Conservation (phyloP, 495 filamentous ascomycete genomes). For the Trichodelitschia bisporula region DNA sequence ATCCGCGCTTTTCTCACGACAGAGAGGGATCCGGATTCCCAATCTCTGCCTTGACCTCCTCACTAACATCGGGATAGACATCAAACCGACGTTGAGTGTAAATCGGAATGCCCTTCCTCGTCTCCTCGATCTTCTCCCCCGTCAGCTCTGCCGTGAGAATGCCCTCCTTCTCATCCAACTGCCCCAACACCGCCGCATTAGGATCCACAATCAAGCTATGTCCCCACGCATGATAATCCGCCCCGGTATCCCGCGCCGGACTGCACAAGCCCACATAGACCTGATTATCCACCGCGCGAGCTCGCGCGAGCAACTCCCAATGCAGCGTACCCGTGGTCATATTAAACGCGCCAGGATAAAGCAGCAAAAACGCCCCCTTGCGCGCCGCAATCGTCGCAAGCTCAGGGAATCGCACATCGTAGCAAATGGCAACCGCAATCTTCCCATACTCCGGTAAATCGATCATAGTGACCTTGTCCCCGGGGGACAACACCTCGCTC, state of each 20-base stretch:
- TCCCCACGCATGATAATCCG: constrained; percentile 72
- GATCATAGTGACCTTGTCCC: constrained; percentile 56
- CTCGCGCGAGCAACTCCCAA: constrained; percentile 64
- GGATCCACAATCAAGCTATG: constrained; percentile 77
- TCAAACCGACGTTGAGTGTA: constrained; percentile 75
- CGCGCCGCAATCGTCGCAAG: constrained; percentile 76
- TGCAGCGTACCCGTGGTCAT: constrained; percentile 76
- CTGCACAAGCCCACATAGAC: constrained; percentile 81
- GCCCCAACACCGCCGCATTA: constrained; percentile 53
- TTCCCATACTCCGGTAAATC: constrained; percentile 68
- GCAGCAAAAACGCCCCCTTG: constrained; percentile 51
- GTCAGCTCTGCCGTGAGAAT: constrained; percentile 55
- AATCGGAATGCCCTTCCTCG: constrained; percentile 66
- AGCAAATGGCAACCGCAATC: constrained; percentile 79
- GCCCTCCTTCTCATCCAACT: constrained; percentile 51
- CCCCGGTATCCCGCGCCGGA: constrained; percentile 57
- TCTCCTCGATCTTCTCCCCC: constrained; percentile 44
- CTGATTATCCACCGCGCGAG: constrained; percentile 84
- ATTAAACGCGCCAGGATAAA: constrained; percentile 95
- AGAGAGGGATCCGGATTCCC: too few species aligned
- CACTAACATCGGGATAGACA: constrained; percentile 77
- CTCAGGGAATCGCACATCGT: constrained; percentile 92
- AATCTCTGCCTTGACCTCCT: constrained; percentile 13
- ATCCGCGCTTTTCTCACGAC: too few species aligned
- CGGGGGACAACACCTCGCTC: constrained; percentile 64